Base-by-base conservation (phyloP, 2,329 filamentous ascomycete genomes). In the Rosellinia necatrix region DNA sequence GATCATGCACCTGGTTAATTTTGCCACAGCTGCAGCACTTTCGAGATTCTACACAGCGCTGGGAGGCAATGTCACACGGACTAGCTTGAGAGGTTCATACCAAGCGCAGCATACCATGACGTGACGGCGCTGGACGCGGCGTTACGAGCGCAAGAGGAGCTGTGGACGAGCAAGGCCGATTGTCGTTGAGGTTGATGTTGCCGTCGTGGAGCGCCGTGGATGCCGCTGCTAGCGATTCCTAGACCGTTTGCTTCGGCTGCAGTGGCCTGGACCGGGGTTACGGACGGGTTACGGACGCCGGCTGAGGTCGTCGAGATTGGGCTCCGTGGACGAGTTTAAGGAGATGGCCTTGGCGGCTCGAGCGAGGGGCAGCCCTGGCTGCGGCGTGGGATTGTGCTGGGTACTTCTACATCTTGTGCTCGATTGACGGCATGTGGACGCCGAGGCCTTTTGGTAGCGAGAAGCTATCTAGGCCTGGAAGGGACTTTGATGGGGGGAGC, bases 51-150 rank as follows among this genome's bases (percentile, higher is more conserved):
- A n/a, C n/a, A n/a, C n/a, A n/a, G n/a, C n/a, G n/a, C n/a, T n/a
- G n/a, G n/a, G n/a, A n/a, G n/a, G n/a, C n/a, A n/a, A n/a, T n/a
- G n/a, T n/a, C n/a, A n/a, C 0, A n/a, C 27, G 3, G 40, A 53
- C 8, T 55, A 57, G 4, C 61, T 73, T 2, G 71, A 74, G 51
- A 54, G 49, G 0, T 69, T 71, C 50, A 64, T 71, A 29, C 58
- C 52, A 19, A 64, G 41, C 30, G 49, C 27, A 2, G 50, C 57
- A 3, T 61, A 50, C 42, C 62, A 72, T 30, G 73, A 75, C 25
- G 60, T 71, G 6, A 5, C 63, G 0, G 71, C 72, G 1, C 48
- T 75, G 1, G 68, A 74, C 2, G 50, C 60, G 3, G 73, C 71
- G 5, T 66, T n/a, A n/a, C n/a, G n/a, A n/a, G n/a, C n/a, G n/a